These are phyloP conservation scores for Penicillium sp. DNA, from an alignment of 2,329 filamentous ascomycete genomes.

Conservation along the genomic window DNA sequence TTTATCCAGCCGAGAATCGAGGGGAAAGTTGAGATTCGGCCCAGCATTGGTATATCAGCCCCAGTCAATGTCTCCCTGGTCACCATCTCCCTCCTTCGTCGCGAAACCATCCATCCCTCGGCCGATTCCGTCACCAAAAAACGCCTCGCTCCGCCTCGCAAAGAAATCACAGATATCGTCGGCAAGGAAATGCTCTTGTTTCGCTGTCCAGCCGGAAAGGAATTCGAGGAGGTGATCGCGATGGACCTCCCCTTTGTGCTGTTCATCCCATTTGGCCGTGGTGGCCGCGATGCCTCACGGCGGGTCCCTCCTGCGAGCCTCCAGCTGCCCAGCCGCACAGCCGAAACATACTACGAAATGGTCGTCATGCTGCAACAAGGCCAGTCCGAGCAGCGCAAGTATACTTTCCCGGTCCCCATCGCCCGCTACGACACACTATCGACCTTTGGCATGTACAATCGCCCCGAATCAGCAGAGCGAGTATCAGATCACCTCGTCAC, in stretches of 20 bases:
- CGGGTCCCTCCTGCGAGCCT: conserved; percentile 91
- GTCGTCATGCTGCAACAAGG: conserved; percentile 96
- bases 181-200: conserved; percentile 95
- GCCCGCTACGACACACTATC: conserved; percentile 94
- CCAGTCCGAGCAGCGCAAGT: conserved; percentile 83
- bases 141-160: conserved; percentile 84
- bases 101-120: conserved; percentile 94
- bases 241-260: conserved; percentile 98
- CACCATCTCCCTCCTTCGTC: conserved; percentile 88
- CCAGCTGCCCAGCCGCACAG: conserved; percentile 88
- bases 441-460: conserved; percentile 99
- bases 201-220: conserved; percentile 79
- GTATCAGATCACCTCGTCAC: conserved; percentile 90
- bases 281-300: conserved; percentile 85
- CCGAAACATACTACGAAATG: conserved; percentile 95
- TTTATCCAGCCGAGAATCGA: conserved; percentile 82
- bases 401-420: conserved; percentile 87
- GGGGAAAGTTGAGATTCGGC: conserved; percentile 95
- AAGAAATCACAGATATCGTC: conserved; percentile 89
- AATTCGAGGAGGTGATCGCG: conserved; percentile 84
- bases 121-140: conserved; percentile 94
- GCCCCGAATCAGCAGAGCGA: conserved; percentile 83
- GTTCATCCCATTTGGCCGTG: conserved; percentile 93
- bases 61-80: conserved; percentile 91
- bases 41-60: conserved; percentile 80